phyloP scores from a whole-genome alignment of 441 rosid species.

The Erodium texanum region DNA sequence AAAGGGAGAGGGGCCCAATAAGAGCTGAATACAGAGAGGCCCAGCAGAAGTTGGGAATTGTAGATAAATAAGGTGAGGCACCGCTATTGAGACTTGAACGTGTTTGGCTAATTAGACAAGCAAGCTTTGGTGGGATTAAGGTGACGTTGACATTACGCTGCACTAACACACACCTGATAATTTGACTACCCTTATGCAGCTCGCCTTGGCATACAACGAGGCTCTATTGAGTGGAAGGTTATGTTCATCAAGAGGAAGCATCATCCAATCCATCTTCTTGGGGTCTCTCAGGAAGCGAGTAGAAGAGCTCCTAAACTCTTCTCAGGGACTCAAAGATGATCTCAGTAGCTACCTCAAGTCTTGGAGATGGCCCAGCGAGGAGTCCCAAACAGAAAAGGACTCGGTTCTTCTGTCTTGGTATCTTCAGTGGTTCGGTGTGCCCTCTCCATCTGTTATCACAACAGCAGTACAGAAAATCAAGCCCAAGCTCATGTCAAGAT shows the following conservation, averaged over 20 bases:
- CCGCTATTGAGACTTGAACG: no score
- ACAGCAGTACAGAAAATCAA: constrained; percentile 42
- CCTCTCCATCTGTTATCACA: constrained; percentile 49
- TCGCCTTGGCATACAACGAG: constrained; percentile 70
- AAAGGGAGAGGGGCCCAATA: no score
- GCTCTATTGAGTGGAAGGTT: constrained; percentile 65
- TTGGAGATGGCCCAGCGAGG: constrained; percentile 46
- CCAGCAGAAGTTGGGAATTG: no score
- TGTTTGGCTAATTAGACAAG: no score
- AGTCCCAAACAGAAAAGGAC: constrained; percentile 23
- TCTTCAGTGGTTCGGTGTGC: constrained; percentile 69
- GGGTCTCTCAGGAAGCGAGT: constrained; percentile 61
- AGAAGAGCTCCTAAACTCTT: constrained; percentile 50
- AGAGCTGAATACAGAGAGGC: no score
- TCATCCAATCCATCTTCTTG: constrained; percentile 60
- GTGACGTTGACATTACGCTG: not conserved
- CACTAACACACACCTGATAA: not conserved
- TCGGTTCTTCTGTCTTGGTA: constrained; percentile 64
- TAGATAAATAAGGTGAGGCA: no score
- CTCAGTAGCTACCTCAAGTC: constrained; percentile 40
- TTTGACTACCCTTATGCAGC: constrained; percentile 31
- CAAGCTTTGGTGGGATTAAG: no score
- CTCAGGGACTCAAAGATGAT: constrained; percentile 33
- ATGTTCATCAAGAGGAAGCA: constrained; percentile 50
- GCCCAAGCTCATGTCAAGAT: constrained; percentile 29